These are phyloP conservation scores for Penicillium occitanis DNA, from an alignment of 2,329 filamentous ascomycete genomes.

Conservation along the genomic window DNA sequence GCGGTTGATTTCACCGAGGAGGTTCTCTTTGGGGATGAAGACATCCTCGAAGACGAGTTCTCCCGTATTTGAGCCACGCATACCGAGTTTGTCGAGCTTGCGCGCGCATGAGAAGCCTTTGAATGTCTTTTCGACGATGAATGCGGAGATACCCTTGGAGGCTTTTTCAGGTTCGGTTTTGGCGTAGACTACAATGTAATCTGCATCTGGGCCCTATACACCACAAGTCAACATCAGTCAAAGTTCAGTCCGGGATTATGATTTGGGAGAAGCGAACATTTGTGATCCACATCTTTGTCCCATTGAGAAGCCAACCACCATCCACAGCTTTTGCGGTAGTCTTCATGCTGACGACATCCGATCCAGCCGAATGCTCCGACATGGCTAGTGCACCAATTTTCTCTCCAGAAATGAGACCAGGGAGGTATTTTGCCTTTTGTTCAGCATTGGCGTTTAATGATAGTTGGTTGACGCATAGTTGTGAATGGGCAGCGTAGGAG, in stretches of 20 bases:
- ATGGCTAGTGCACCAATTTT: slow-evolving; percentile 88
- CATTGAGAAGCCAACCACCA: slow-evolving; percentile 81
- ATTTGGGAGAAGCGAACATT: slow-evolving; percentile 57
- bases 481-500: slow-evolving; percentile 92
- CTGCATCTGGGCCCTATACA: slow-evolving; percentile 73
- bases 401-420: slow-evolving; percentile 75
- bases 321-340: slow-evolving; percentile 76
- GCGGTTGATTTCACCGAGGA: slow-evolving; percentile 75
- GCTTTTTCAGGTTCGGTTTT: slow-evolving; percentile 80
- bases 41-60: slow-evolving; percentile 89
- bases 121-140: slow-evolving; percentile 71
- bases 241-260: no score
- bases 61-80: slow-evolving; percentile 95
- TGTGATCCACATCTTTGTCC: slow-evolving; percentile 99
- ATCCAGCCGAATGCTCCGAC: slow-evolving; percentile 87
- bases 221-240: not conserved
- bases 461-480: slow-evolving; percentile 94
- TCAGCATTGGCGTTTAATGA: slow-evolving; percentile 78
- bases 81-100: slow-evolving; percentile 97
- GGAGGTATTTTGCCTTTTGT: slow-evolving; percentile 80
- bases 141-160: slow-evolving; percentile 91
- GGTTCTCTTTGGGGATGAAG: slow-evolving; percentile 79
- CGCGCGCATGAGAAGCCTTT: slow-evolving; percentile 81
- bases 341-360: slow-evolving; percentile 95
- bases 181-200: slow-evolving; percentile 91